Conservation (phyloP, 306 rosid species). For the Dryas drummondii region DNA sequence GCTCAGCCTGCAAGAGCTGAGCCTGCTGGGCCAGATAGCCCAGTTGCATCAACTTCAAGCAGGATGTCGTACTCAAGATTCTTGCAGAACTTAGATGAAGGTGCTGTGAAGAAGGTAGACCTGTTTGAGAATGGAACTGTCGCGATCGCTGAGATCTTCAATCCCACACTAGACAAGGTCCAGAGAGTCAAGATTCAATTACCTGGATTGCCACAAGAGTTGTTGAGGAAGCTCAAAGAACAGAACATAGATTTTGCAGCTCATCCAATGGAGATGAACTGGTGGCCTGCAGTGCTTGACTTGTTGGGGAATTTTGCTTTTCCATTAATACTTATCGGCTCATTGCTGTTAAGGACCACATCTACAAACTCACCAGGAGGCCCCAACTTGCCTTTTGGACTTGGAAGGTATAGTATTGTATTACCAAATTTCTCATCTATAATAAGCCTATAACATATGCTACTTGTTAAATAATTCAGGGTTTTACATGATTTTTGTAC, state of each 20-base stretch:
- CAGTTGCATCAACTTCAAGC: conserved; percentile 49
- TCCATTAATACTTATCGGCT: conserved; percentile 60
- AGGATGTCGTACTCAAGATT: conserved; percentile 70
- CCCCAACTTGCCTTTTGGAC: conserved; percentile 75
- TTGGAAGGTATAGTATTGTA: conserved; percentile 52
- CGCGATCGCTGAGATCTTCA: conserved; percentile 68
- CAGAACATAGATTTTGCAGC: conserved; percentile 67
- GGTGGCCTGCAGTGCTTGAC: conserved; percentile 47
- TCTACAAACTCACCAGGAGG: conserved; percentile 56
- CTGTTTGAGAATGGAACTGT: conserved; percentile 66
- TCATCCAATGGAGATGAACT: conserved; percentile 47
- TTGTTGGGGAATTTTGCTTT: conserved; percentile 63
- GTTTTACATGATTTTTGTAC: neutral
- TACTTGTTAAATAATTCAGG: neutral
- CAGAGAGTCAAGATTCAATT: conserved; percentile 71
- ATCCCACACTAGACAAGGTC: conserved; percentile 52
- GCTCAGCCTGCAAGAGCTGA: conserved; percentile 50
- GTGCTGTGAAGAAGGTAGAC: conserved; percentile 65
- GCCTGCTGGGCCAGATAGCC: conserved; percentile 64
- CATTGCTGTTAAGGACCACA: conserved; percentile 43
- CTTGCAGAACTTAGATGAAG: conserved; percentile 64
- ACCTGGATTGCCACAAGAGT: conserved; percentile 60
- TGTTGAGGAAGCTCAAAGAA: conserved; percentile 59
- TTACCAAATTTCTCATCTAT: neutral
- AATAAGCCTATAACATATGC: neutral